Evolutionary conservation across 768 basidiomycete species (phyloP), one percentile per base, ranked within the genome.

Genomic region (Lentinula edodes): DNA sequence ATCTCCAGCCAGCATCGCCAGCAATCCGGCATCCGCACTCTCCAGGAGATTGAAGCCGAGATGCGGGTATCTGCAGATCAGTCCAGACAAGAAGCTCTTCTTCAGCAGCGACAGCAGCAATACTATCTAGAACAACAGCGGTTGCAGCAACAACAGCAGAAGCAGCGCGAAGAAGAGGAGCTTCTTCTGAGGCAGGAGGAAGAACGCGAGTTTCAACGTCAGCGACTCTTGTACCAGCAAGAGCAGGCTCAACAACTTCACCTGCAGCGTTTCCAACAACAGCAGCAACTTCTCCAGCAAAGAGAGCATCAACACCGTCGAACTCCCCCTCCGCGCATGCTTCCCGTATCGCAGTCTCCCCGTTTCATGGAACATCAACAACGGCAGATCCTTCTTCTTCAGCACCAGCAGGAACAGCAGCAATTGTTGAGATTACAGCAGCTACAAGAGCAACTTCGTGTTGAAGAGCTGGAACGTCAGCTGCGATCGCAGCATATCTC

Each of bases 1-100:
- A 18, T 43, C 36, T 39, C 62, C 20, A 41, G 8, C 16, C 54
- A 53, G 57, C 76, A 76, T 45, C 55, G 46, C 23, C 50, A 43
- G 58, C 76, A 76, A 45, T 69, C 67, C 5, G 78, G 79, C 39
- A 77, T 80, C 9, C 84, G 85, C 18, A 92, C 90, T 0, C 70
- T 93, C 32, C 86, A 90, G 65, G 92, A 94, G 65, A 87, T 94
- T 62, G 92, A 94, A 68, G 83, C 86, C 3, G 92, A 94, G 72
- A 91, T 93, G 89, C 80, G 80, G n/a, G 80, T 81, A 6, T 81
- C 79, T 23, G 83, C 84, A 34, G 79, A 83, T 57, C 79, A 83
- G 62, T 70, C 72, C 9, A 71, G 76, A 32, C 62, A 62, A 15
- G 64, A 63, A 67, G 65, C 73, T 64, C 65, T 73, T 6, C 76